Evolutionary conservation across 106 monocot genomes (phyloP), one percentile per base, ranked within the genome.

Genomic region (Allium sativum): DNA sequence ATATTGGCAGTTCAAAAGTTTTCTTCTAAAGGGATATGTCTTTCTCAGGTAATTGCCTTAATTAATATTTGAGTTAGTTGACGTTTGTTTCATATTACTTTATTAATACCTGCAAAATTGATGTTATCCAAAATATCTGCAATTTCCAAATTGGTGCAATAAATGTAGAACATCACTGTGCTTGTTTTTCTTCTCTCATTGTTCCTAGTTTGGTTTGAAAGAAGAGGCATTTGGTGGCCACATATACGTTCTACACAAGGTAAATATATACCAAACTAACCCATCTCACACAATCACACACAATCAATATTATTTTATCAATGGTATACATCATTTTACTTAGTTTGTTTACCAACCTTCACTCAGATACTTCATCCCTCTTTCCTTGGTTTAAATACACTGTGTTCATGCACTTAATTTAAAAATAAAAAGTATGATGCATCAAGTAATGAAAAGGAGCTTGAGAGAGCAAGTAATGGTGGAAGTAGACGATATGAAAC

Each of bases 271-370:
- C 15, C 15, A 12, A 50, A 15, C 48, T 50, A 31, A 31, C 31
- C 31, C 31, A 5, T 2, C 31, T 31, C 31, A 5, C 31, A 31
- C 31, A 31, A 31, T 31, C 31, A 31, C 31, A 31, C 31, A 31
- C 31, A 31, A 31, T 31, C 31, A 31, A 31, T 31, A 31, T 31
- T 31, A 31, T 31, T 31, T 31, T 31, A 31, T 31, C 31, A 31
- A 31, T 31, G 5, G 31, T 31, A 2, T 31, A 31, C 31, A 31
- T 5, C 31, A 50, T 15, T 50, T 50, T 50, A 11, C 11, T 12
- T 20, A 43, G 62, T 62, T 61, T 44, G 62, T 44, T 62, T 47
- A 62, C 46, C 62, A 18, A 62, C 62, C 62, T n/a, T 61, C 44
- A 11, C 59, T 59, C 59, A 18, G 4, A 41, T 58, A 40, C 40